Percentiles rank a stretch among this genome's conserved stretches.
These are phyloP conservation scores for Penicillium simplicissimum DNA, from an alignment of 495 filamentous ascomycete species.

Conservation along the genomic window DNA sequence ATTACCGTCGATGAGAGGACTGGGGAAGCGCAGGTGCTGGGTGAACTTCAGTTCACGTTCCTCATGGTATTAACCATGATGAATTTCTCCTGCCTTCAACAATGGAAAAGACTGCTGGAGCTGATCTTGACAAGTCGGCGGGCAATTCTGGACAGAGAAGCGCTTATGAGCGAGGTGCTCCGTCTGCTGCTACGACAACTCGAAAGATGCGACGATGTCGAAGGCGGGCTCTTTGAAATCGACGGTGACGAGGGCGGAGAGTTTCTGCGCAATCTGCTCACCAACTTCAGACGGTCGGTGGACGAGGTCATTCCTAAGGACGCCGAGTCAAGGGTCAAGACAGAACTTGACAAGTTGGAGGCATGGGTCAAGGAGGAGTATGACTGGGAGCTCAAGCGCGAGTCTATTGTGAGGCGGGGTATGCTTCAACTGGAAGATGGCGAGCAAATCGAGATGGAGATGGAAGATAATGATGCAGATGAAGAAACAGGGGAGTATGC, in stretches of 20 bases:
- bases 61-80: slow-evolving; percentile 76
- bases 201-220: slow-evolving; percentile 67
- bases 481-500: slow-evolving; percentile 87
- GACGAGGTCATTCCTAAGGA: slow-evolving; percentile 40
- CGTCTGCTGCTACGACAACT: slow-evolving; percentile 69
- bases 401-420: slow-evolving; percentile 59
- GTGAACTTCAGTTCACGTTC: slow-evolving; percentile 85
- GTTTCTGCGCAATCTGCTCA: slow-evolving; percentile 56
- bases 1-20: slow-evolving; percentile 18
- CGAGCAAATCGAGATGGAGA: slow-evolving; percentile 76
- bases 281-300: slow-evolving; percentile 50
- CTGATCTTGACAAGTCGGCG: slow-evolving; percentile 68
- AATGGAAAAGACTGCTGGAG: slow-evolving; percentile 78
- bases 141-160: slow-evolving; percentile 56
- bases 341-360: slow-evolving; percentile 58
- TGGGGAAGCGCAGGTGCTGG: slow-evolving; percentile 60
- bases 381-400: slow-evolving; percentile 64
- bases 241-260: slow-evolving; percentile 54
- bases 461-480: slow-evolving; percentile 72
- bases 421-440: slow-evolving; percentile 73
- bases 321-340: slow-evolving; percentile 40
- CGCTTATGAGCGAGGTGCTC: slow-evolving; percentile 62
- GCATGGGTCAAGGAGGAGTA: slow-evolving; percentile 55
- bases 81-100: slow-evolving; percentile 82
- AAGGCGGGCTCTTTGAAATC: slow-evolving; percentile 57